Evolutionary conservation across 176 grass and related monocot species (phyloP).

Genomic region (Stipa capillata): DNA sequence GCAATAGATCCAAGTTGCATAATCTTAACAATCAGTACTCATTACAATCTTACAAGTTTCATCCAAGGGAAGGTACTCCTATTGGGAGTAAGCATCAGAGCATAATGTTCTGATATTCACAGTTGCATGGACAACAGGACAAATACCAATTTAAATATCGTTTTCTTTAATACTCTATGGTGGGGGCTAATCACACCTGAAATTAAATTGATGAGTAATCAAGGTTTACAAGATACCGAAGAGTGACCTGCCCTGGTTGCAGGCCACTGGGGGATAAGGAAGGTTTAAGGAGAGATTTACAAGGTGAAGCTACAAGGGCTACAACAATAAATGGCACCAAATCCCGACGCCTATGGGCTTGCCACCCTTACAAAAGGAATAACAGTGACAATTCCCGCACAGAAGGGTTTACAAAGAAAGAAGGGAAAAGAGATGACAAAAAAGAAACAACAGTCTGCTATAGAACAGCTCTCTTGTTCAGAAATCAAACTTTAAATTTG

Average conservation of each 20-base stretch:
- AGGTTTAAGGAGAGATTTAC: not conserved
- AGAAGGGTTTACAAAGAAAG: not conserved
- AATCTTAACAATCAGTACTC: no score
- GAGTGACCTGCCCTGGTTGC: no score
- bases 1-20: no score
- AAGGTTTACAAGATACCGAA: no score
- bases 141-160: not conserved
- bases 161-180: not conserved
- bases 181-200: not conserved
- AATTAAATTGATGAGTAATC: not conserved
- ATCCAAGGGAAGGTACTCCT: not conserved
- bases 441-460: not conserved
- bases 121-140: not conserved
- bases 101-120: not conserved
- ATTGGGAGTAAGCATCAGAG: not conserved
- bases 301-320: no score
- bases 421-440: not conserved
- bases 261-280: no score
- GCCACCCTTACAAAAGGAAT: no score
- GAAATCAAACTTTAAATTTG: not conserved
- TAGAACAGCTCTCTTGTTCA: no score
- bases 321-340: no score
- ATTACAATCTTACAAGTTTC: not conserved
- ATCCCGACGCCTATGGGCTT: no score
- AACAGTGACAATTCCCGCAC: no score